Evolutionary conservation across 352 stramenopile species (phyloP), one percentile per base, ranked within the genome.

Genomic region (Phytophthora aleatoria): DNA sequence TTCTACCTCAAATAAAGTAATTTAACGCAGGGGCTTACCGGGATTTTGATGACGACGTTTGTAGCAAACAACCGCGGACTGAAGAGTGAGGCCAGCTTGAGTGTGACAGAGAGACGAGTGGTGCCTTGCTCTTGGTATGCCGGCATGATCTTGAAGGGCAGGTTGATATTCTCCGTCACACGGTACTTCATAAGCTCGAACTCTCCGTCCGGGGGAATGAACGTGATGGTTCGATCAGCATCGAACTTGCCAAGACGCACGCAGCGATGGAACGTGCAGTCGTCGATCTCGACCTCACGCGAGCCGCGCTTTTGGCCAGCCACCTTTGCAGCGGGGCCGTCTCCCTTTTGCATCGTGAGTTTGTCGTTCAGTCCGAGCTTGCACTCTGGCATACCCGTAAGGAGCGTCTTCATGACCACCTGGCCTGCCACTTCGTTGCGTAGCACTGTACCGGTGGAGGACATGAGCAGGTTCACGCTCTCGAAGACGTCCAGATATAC

Each of bases 361-460:
- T 99, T 99, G 83, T 99, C 97, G 67, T 99, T 99, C 15, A 99
- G 79, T 24, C 96, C 97, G 67, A 99, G 77, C 54, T 99, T 99
- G 83, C 97, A 99, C 81, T 99, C 97, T 15, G 97, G 97, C 97
- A 99, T 99, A 27, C 97, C 97, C 24, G 96, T 98, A 9, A 99
- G 83, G 61, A 98, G 93, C 2, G 97, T 98, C 78, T 98, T 98
- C 97, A 99, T 99, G 61, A 98, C 92, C 10, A 99, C 95, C 51
- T 96, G 87, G 20, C 97, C 97, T 5, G 90, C 96, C 2, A 99
- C 97, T 81, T 99, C 97, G 59, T 98, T 98, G 61, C 96, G 82
- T 47, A 99, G 74, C 20, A 99, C 85, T 15, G 76, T 94, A 52
- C 97, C 96, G 24, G 90, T 98, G 13, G 85, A 93, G 2, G 91